Conservation (phyloP, 2,329 filamentous ascomycete species). For the Tolypocladium nubicola region DNA sequence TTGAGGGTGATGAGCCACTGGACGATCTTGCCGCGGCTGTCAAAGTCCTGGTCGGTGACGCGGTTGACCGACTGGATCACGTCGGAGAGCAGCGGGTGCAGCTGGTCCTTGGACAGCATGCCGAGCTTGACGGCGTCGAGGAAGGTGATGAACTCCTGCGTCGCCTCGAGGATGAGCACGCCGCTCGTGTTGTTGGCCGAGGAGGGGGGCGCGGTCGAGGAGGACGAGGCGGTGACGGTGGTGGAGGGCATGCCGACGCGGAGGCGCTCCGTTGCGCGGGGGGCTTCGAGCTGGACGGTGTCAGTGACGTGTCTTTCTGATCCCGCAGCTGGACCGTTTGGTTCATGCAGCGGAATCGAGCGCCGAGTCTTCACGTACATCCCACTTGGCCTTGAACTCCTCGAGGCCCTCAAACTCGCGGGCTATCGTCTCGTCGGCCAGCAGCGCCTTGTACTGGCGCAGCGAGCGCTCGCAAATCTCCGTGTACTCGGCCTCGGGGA, state of each 20-base stretch:
- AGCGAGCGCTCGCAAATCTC: conserved; percentile 89
- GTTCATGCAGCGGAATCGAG: background rate
- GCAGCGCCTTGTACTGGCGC: conserved; percentile 92
- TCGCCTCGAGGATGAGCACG: conserved; percentile 74
- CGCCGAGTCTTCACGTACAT: conserved; percentile 46
- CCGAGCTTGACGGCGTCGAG: conserved; percentile 89
- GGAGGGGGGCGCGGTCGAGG: conserved; percentile 30
- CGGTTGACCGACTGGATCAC: conserved; percentile 97
- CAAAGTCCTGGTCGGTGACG: conserved; percentile 90
- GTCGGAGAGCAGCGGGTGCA: conserved; percentile 91
- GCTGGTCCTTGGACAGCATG: conserved; percentile 84
- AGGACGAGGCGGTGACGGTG: conserved; percentile 46
- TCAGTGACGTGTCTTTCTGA: conserved; percentile 3
- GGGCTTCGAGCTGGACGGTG: conserved; percentile 67
- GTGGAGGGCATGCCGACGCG: conserved; percentile 90
- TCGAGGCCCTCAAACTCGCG: conserved; percentile 80
- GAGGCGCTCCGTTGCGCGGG: conserved; percentile 84
- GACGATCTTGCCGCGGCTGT: conserved; percentile 92
- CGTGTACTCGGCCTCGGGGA: conserved; percentile 85
- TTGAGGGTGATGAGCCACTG: conserved; percentile 97
- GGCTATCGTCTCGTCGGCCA: conserved; percentile 86
- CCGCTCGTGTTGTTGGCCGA: conserved; percentile 42
- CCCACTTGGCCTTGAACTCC: conserved; percentile 84
- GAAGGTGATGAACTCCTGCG: conserved; percentile 97
- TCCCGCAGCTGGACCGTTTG: background rate